Percentiles rank a stretch among this genome's conserved stretches.
These are phyloP conservation scores for Clavispora vitiphila DNA, from an alignment of 805 yeast genomes.

Conservation along the genomic window DNA sequence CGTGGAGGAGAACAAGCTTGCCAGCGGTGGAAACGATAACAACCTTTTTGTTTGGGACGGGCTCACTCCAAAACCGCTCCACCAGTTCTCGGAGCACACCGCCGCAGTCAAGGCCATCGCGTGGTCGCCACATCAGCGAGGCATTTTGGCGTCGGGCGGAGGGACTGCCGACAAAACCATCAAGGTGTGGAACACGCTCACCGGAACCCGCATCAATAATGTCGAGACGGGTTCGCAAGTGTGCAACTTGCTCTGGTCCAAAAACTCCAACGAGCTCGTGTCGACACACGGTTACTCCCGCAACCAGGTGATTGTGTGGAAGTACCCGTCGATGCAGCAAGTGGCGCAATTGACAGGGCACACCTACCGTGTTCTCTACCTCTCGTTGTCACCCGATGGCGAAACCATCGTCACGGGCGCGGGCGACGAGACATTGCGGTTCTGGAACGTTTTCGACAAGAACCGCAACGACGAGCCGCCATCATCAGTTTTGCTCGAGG, in stretches of 20 bases:
- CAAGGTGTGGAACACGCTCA: constrained; percentile 87
- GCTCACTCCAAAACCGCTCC: constrained; percentile 57
- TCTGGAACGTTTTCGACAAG: constrained; percentile 93
- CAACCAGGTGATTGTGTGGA: constrained; percentile 91
- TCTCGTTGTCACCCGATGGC: constrained; percentile 92
- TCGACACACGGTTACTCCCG: constrained; percentile 93
- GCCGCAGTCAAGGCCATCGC: constrained; percentile 97
- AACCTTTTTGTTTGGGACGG: constrained; percentile 87
- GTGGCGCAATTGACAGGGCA: constrained; percentile 93
- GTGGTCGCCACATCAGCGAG: constrained; percentile 97
- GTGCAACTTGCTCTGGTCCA: constrained; percentile 90
- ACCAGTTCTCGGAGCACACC: constrained; percentile 72
- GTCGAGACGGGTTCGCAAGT: constrained; percentile 96
- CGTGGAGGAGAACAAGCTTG: constrained; percentile 81
- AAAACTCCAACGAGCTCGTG: constrained; percentile 85
- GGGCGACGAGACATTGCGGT: constrained; percentile 92
- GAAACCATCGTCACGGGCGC: constrained; percentile 97
- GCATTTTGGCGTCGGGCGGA: constrained; percentile 91
- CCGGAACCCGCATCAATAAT: constrained; percentile 68
- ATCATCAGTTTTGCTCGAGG: constrained; percentile 62
- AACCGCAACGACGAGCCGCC: constrained; percentile 54
- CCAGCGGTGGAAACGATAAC: constrained; percentile 95
- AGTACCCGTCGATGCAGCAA: constrained; percentile 87
- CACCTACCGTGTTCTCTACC: constrained; percentile 83
- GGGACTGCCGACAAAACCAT: constrained; percentile 92